Conservation (phyloP, 352 stramenopile genomes). For the Globisporangium carolinianum region DNA sequence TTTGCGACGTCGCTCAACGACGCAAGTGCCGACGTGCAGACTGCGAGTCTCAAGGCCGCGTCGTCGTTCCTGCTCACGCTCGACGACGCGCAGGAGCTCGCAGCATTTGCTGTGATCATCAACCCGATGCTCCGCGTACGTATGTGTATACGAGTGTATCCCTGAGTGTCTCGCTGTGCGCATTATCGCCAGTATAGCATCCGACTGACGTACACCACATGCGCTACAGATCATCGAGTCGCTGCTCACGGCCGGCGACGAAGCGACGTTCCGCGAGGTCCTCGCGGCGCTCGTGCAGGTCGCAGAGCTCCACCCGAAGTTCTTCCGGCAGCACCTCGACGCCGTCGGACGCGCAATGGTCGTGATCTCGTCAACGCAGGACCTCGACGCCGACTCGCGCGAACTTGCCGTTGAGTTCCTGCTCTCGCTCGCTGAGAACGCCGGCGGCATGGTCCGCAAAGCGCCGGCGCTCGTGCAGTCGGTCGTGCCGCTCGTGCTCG, state of each 20-base stretch:
- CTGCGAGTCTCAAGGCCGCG: conserved; percentile 64
- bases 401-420: conserved; percentile 80
- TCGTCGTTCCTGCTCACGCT: conserved; percentile 70
- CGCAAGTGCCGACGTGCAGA: conserved; percentile 49
- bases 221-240: conserved; percentile 51
- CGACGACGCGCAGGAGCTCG: conserved; percentile 60
- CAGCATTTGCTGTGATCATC: conserved; percentile 64
- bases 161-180: not conserved
- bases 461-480: conserved; percentile 48
- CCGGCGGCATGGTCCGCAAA: conserved; percentile 80
- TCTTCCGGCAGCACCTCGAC: conserved; percentile 69
- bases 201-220: conserved; percentile 2
- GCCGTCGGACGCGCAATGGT: conserved; percentile 75
- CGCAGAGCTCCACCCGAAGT: conserved; percentile 71
- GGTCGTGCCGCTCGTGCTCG: conserved; percentile 66
- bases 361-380: conserved; percentile 57
- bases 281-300: conserved; percentile 69
- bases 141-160: not conserved
- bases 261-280: conserved; percentile 63
- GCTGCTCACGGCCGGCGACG: conserved; percentile 50
- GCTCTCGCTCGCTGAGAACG: conserved; percentile 73
- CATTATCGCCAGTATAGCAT: not conserved
- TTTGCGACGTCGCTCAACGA: conserved; percentile 72
- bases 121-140: conserved; percentile 56
- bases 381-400: conserved; percentile 63